Conservation (phyloP, 345 rosid genomes). For the Moricandia moricandioides region DNA sequence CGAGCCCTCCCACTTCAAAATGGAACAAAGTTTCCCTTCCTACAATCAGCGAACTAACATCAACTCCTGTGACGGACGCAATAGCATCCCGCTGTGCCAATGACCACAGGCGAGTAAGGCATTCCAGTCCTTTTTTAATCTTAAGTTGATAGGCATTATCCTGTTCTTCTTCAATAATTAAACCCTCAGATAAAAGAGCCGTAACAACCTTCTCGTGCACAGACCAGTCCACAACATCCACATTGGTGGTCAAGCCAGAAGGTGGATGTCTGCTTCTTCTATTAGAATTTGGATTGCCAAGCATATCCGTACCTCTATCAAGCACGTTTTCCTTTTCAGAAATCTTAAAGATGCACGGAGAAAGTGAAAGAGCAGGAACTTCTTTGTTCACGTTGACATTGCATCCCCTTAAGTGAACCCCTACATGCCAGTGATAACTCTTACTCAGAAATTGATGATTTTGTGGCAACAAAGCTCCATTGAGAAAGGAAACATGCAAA, state of each 20-base stretch:
- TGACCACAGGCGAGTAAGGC: constrained; percentile 67
- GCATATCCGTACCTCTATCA: constrained; percentile 43
- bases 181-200: constrained; percentile 48
- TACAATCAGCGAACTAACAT: constrained; percentile 51
- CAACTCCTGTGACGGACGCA: constrained; percentile 46
- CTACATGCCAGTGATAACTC: constrained; percentile 49
- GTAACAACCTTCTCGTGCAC: constrained; percentile 53
- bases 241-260: constrained; percentile 35
- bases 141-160: constrained; percentile 39
- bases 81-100: constrained; percentile 61
- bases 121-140: constrained; percentile 46
- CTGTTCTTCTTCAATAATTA: constrained; percentile 35
- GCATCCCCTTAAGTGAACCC: constrained; percentile 63
- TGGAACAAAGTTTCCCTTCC: constrained; percentile 71
- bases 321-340: constrained; percentile 46
- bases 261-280: constrained; percentile 38
- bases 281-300: constrained; percentile 36
- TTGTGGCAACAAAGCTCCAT: not conserved
- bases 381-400: constrained; percentile 45
- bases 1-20: constrained; percentile 51
- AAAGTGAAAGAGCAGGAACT: constrained; percentile 53
- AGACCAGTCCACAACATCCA: constrained; percentile 57
- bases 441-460: constrained; percentile 23
- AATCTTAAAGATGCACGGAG: constrained; percentile 73
- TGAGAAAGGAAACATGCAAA: not conserved